Evolutionary conservation across 2,329 filamentous ascomycete genomes (phyloP), one percentile per base, ranked within the genome.

Genomic region (Coniochaeta pulveracea): DNA sequence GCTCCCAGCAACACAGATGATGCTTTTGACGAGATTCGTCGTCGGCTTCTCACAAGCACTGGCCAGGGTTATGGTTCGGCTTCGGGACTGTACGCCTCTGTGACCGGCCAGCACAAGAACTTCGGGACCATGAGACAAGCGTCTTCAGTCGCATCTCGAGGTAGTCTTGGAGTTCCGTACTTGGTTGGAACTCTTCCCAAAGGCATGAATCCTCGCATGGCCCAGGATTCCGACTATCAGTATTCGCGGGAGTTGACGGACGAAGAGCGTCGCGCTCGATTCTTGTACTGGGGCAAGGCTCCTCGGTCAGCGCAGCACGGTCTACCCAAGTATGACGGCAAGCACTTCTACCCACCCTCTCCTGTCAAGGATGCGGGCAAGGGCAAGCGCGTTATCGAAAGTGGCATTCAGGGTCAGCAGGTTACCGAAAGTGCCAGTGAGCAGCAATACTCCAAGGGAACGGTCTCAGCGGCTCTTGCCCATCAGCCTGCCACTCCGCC

Each of bases 251-350:
- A 66, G n/a, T 53, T 79, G 19, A 78, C 66, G 1, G 60, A 66
- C 3, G 72, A 73, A 32, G 75, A 80, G 45, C 53, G 67, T 28
- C 65, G 66, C 34, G 70, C 75, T 40, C 66, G 73, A 27, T 63
- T 68, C 40, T 52, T 76, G 40, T 78, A 75, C 47, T 79, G 72
- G 70, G 72, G 69, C 8, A 66, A 69, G 26, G 64, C 67, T 11
- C 63, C 72, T 26, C 59, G 54, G 19, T 61, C 64, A 41, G 58
- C 61, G 10, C 58, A 66, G 31, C 60, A 56, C 21, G 69, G 71
- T 3, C 54, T 77, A 25, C 73, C 74, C 21, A 77, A 73, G 48
- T 80, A 74, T 43, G 73, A 79, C 42, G 73, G 75, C 16, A 76
- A 73, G 47, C 64, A 77, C 47, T 78, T 78, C 43, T 78, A 76